These are phyloP conservation scores for Haplosporangium sp. DNA, from an alignment of 371 early-diverging fungal species.

Conservation along the genomic window DNA sequence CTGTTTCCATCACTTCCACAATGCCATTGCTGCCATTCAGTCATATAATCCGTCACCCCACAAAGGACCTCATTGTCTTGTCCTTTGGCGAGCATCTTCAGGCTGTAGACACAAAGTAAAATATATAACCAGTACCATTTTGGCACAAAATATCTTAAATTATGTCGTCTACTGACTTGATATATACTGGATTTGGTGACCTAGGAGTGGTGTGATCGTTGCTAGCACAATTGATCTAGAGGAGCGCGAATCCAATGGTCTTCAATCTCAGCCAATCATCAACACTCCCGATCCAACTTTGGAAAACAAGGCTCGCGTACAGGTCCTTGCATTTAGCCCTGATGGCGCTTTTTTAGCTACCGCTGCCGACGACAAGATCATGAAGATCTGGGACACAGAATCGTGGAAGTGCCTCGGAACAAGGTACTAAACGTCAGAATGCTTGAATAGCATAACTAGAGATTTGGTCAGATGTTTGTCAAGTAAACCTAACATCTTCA, in stretches of 20 bases:
- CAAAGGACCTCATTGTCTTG: slow-evolving; percentile 65
- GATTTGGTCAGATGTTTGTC: not conserved
- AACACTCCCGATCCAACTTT: slow-evolving; percentile 56
- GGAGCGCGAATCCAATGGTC: slow-evolving; percentile 41
- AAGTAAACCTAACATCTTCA: not conserved
- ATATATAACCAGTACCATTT: not conserved
- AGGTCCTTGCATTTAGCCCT: slow-evolving; percentile 67
- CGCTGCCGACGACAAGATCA: slow-evolving; percentile 78
- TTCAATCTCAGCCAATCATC: slow-evolving; percentile 46
- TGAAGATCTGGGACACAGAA: slow-evolving; percentile 76
- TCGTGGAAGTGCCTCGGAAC: slow-evolving; percentile 67
- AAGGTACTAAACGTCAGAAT: slow-evolving; percentile 52
- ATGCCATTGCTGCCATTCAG: slow-evolving; percentile 66
- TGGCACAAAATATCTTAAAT: not conserved
- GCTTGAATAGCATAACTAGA: not conserved
- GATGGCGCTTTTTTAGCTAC: slow-evolving; percentile 73
- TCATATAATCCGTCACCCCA: slow-evolving; percentile 62
- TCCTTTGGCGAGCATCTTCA: slow-evolving; percentile 71
- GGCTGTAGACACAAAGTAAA: slow-evolving; percentile 69
- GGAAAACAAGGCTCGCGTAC: slow-evolving; percentile 62
- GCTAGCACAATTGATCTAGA: slow-evolving; percentile 42
- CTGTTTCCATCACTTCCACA: not conserved
- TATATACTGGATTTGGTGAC: not conserved
- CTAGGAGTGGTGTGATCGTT: slow-evolving; percentile 60
- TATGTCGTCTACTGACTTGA: not conserved